These are phyloP conservation scores for Pseudocercospora fijiensis DNA, from an alignment of 2,329 filamentous ascomycete genomes.

Conservation along the genomic window DNA sequence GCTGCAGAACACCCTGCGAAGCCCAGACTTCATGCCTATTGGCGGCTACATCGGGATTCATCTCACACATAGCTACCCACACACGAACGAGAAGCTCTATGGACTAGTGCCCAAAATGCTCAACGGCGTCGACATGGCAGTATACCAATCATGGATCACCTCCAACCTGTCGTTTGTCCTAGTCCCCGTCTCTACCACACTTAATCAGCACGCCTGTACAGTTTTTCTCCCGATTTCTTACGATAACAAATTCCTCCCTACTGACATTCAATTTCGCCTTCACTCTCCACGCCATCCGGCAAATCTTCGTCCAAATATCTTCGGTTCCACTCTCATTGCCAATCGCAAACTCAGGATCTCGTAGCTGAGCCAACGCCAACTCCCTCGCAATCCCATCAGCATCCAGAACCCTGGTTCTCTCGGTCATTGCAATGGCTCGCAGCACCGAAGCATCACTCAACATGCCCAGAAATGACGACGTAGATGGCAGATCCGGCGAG, in stretches of 20 bases:
- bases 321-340: background rate
- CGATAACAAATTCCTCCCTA: background rate
- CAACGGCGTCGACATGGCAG: constrained; percentile 12
- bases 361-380: background rate
- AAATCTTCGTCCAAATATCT: background rate
- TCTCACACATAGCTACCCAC: constrained; percentile 10
- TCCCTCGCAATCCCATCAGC: background rate
- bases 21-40: background rate
- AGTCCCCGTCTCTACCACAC: background rate
- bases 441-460: background rate
- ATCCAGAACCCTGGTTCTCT: background rate
- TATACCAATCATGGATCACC: background rate
- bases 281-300: background rate
- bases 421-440: background rate
- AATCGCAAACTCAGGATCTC: background rate
- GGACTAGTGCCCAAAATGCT: constrained; percentile 5
- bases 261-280: background rate
- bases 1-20: background rate
- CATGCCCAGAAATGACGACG: background rate
- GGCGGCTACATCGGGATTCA: constrained; percentile 6
- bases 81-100: background rate
- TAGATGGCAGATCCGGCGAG: background rate
- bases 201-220: background rate
- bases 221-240: background rate
- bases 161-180: background rate